Percentiles rank a stretch among this genome's conserved stretches.
phyloP scores from a whole-genome alignment of 1,284 basidiomycete species.

The Puccinia brachypodii region DNA sequence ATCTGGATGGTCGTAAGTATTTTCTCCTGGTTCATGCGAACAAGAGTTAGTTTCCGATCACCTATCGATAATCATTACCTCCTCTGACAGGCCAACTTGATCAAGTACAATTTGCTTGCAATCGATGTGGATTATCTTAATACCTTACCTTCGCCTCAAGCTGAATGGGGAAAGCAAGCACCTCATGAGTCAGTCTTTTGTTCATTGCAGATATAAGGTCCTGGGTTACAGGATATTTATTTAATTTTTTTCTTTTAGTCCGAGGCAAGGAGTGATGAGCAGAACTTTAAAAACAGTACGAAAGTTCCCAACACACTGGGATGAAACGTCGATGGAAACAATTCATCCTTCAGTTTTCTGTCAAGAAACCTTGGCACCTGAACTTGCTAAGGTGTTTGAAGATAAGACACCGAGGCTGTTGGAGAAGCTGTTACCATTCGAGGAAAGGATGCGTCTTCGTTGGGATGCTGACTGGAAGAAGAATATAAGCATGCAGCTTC shows the following conservation, averaged over 20 bases:
- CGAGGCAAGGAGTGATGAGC: slow-evolving; percentile 23
- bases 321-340: slow-evolving; percentile 32
- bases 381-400: slow-evolving; percentile 22
- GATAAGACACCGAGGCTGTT: slow-evolving; percentile 1
- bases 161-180: slow-evolving; percentile 28
- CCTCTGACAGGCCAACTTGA: slow-evolving; percentile 33
- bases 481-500: background rate
- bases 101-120: slow-evolving; percentile 31
- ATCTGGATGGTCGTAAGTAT: slow-evolving; percentile 54
- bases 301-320: slow-evolving; percentile 4
- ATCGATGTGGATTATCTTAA: slow-evolving; percentile 35
- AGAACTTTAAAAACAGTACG: slow-evolving; percentile 28
- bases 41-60: background rate
- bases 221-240: background rate
- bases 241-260: slow-evolving; percentile 8
- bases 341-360: slow-evolving; percentile 38
- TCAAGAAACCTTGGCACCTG: slow-evolving; percentile 13
- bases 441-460: slow-evolving; percentile 15
- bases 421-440: slow-evolving; percentile 32
- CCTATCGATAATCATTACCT: background rate
- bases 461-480: slow-evolving; percentile 17
- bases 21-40: background rate
- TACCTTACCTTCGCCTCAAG: slow-evolving; percentile 13
- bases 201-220: background rate
- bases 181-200: slow-evolving; percentile 32